Conservation (phyloP, 495 filamentous ascomycete genomes). For the Hypomontagnella monticulosa region DNA sequence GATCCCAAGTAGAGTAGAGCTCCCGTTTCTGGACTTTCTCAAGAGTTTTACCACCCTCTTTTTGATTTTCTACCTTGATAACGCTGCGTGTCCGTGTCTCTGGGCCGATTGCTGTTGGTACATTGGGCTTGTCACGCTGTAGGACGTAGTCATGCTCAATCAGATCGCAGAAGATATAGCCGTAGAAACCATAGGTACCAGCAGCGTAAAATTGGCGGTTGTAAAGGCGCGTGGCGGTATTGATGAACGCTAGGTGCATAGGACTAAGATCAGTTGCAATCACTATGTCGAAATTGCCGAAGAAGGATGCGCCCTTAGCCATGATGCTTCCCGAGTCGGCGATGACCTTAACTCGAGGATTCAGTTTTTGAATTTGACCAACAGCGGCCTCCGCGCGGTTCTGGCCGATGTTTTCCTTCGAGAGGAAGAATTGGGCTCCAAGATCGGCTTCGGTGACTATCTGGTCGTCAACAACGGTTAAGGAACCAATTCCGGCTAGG, state of each 20-base stretch:
- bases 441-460: slow-evolving; percentile 82
- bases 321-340: slow-evolving; percentile 72
- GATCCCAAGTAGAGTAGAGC: slow-evolving; percentile 79
- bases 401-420: slow-evolving; percentile 73
- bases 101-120: slow-evolving; percentile 65
- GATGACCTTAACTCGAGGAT: slow-evolving; percentile 84
- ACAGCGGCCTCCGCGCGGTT: slow-evolving; percentile 87
- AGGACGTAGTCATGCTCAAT: slow-evolving; percentile 88
- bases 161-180: slow-evolving; percentile 93
- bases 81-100: slow-evolving; percentile 84
- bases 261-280: slow-evolving; percentile 92
- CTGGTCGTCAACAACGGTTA: slow-evolving; percentile 89
- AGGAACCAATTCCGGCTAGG: slow-evolving; percentile 88
- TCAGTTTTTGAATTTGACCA: slow-evolving; percentile 81
- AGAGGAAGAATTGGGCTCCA: slow-evolving; percentile 87
- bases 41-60: slow-evolving; percentile 73
- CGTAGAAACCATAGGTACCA: slow-evolving; percentile 87
- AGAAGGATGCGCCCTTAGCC: slow-evolving; percentile 74
- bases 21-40: slow-evolving; percentile 95
- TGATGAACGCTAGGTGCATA: slow-evolving; percentile 75
- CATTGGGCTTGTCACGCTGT: slow-evolving; percentile 82
- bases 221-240: slow-evolving; percentile 79
- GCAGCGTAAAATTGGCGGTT: slow-evolving; percentile 88
- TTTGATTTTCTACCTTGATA: slow-evolving; percentile 73
- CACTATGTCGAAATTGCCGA: slow-evolving; percentile 79